Conservation (phyloP, 257 asterid species). For the Capsicum baccatum region DNA sequence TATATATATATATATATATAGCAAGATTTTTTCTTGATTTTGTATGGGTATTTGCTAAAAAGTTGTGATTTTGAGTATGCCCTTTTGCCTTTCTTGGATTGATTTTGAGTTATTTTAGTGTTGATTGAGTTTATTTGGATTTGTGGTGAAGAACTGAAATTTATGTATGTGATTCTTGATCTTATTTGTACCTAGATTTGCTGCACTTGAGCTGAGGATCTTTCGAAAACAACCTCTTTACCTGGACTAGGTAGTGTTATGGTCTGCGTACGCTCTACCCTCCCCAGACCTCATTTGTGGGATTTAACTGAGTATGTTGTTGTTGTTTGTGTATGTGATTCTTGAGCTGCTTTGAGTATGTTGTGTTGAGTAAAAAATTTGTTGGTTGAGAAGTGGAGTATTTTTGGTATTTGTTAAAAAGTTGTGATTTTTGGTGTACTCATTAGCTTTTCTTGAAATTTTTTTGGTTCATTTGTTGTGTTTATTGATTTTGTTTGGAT, state of each 20-base stretch:
- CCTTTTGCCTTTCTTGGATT: not conserved
- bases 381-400: conserved; percentile 6
- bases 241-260: too few species aligned
- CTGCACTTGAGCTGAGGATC: too few species aligned
- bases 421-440: not conserved
- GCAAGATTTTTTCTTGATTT: not conserved
- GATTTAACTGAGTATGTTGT: too few species aligned
- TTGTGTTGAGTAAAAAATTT: conserved; percentile 48
- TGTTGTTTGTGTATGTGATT: not conserved
- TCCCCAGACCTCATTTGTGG: too few species aligned
- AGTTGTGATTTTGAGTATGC: conserved; percentile 15
- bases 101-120: not conserved
- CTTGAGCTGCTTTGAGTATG: conserved; percentile 4
- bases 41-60: not conserved
- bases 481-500: conserved; percentile 2
- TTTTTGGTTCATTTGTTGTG: not conserved
- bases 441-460: not conserved
- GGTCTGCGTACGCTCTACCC: too few species aligned
- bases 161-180: not conserved
- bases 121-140: not conserved
- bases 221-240: too few species aligned
- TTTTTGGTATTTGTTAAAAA: not conserved
- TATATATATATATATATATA: not conserved
- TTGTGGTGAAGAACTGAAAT: too few species aligned
- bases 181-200: too few species aligned